Evolutionary conservation across 441 rosid genomes (phyloP).

Genomic region (Francoa sonchifolia): DNA sequence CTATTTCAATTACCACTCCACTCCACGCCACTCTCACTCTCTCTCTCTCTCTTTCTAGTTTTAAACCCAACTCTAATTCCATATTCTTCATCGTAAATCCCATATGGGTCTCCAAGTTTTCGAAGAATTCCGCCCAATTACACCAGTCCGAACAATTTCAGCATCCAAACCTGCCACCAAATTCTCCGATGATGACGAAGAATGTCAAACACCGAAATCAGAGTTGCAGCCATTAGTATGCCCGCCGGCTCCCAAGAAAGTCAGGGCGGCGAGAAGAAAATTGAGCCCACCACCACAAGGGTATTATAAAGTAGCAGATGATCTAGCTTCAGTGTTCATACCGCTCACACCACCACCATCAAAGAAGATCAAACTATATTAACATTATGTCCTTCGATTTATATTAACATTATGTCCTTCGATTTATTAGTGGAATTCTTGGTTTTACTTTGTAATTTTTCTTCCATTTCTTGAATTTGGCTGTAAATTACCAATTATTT

Average conservation of each 20-base stretch:
- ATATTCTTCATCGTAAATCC: background rate
- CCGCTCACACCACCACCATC: background rate
- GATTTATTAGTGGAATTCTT: no score
- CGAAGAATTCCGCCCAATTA: conserved; percentile 11
- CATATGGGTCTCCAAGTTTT: conserved; percentile 9
- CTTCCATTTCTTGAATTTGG: no score
- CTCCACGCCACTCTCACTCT: background rate
- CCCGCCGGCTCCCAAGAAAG: conserved; percentile 14
- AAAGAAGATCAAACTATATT: conserved; percentile 10
- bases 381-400: no score
- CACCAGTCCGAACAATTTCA: conserved; percentile 9
- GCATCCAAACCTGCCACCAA: background rate
- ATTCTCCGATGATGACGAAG: background rate
- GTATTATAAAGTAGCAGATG: conserved; percentile 5
- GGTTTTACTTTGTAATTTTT: no score
- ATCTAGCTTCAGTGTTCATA: conserved; percentile 9
- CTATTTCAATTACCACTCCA: no score
- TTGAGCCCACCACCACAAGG: background rate
- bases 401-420: no score
- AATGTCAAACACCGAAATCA: conserved; percentile 9
- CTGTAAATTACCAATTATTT: no score
- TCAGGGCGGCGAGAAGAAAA: conserved; percentile 5
- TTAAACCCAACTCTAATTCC: conserved; percentile 3
- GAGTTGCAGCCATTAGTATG: conserved; percentile 1
- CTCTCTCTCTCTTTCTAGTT: background rate